phyloP scores from a whole-genome alignment of 179 eudicot species.

The Beta lomatogona region DNA sequence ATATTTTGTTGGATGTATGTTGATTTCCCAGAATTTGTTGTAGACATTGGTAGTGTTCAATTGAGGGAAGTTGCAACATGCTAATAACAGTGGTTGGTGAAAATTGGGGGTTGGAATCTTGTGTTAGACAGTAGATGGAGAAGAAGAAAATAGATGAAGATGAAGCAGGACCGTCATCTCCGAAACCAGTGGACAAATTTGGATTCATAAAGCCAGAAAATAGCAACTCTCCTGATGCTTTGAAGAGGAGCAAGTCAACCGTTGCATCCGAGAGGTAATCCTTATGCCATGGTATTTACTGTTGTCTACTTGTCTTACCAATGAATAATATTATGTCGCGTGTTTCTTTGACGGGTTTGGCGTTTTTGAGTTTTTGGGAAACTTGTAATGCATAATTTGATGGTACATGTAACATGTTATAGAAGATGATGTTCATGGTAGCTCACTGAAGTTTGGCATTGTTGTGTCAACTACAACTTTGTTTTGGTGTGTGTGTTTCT shows the following conservation, averaged over 20 bases:
- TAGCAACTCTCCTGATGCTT: slow-evolving; percentile 53
- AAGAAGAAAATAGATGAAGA: slow-evolving; percentile 55
- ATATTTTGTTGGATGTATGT: not conserved
- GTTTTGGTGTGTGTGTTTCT: not conserved
- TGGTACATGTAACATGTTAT: not conserved
- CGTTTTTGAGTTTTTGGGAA: not conserved
- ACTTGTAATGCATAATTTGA: not conserved
- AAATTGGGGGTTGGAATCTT: slow-evolving; percentile 24
- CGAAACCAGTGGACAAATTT: slow-evolving; percentile 66
- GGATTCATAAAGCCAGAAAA: slow-evolving; percentile 80
- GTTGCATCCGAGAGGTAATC: slow-evolving; percentile 68
- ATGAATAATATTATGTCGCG: not conserved
- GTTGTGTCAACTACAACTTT: not conserved
- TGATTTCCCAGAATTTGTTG: not conserved
- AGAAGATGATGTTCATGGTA: not conserved
- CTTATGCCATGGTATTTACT: not conserved
- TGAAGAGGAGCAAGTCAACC: slow-evolving; percentile 56
- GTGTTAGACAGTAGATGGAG: slow-evolving; percentile 55
- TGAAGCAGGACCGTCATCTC: slow-evolving; percentile 47
- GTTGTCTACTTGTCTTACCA: not conserved
- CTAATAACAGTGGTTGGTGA: slow-evolving; percentile 14
- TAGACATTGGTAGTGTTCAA: slow-evolving; percentile 13
- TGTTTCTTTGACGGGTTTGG: slow-evolving; percentile 12
- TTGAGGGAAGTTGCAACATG: slow-evolving; percentile 26
- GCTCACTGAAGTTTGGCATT: not conserved